phyloP scores from a whole-genome alignment of 176 grass and related monocot genomes.

The Otatea glauca region DNA sequence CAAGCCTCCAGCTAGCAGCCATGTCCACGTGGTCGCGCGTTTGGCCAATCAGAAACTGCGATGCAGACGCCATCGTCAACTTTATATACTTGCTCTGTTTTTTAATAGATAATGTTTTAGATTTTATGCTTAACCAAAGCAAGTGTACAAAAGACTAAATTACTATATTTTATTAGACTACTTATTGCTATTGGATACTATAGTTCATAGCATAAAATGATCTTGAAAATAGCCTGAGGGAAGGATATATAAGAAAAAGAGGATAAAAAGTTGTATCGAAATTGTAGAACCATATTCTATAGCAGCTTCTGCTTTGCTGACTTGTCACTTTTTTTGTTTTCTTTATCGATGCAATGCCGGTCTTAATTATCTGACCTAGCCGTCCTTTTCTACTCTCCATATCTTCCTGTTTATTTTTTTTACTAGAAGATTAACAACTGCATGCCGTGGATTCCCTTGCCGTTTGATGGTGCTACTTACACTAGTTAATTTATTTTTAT shows the following conservation, averaged over 20 bases:
- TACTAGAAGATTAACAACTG: neutral
- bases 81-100: neutral
- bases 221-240: too few relatives aligned
- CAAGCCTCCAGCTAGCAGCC: neutral
- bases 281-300: neutral
- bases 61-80: neutral
- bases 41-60: neutral
- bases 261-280: too few relatives aligned
- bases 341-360: slow-evolving; percentile 10
- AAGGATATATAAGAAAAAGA: too few relatives aligned
- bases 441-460: neutral
- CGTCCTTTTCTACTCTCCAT: neutral
- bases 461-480: too few relatives aligned
- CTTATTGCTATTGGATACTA: too few relatives aligned
- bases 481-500: too few relatives aligned
- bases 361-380: slow-evolving; percentile 26
- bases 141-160: too few relatives aligned
- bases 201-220: too few relatives aligned
- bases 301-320: neutral
- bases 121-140: too few relatives aligned
- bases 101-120: too few relatives aligned
- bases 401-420: neutral
- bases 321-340: slow-evolving; percentile 10
- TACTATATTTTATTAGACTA: too few relatives aligned
- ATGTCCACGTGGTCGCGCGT: neutral